Base-by-base conservation (phyloP, 148 eudicot genomes). In the Diospyros kaki region DNA sequence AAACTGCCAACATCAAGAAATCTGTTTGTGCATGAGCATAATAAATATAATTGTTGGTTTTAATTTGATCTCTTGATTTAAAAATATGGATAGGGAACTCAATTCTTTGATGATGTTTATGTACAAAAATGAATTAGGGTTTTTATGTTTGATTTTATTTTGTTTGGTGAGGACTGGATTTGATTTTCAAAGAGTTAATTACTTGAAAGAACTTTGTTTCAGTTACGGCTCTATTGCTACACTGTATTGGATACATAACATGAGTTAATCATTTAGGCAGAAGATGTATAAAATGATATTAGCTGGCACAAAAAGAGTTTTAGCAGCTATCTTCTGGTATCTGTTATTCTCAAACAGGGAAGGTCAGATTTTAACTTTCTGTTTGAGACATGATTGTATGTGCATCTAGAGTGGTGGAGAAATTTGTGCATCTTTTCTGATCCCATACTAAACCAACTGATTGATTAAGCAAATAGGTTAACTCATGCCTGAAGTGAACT, bases 81-180 rank as follows among this genome's bases (percentile, higher is more conserved):
- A 17, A 5, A 5, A 15, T 48, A n/a, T 50, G 55, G 11, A 14
- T 9, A 0, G 18, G n/a, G 54, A 28, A 28, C 28, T 28, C 28
- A 28, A 28, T 28, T 28, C 0, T 28, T 28, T 28, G 28, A 28
- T 48, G 8, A 48, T 48, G 52, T 48, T 48, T 4, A 4, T 48
- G 52, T 48, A 48, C 52, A 48, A 48, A 48, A 48, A 48, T 48
- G 8, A 48, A 48, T 48, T 48, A 28, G 28, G 52, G 4, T 48
- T 4, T 48, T 48, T 48, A 48, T 46, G 70, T 3, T 67, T 17
- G 70, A 50, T 44, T 45, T n/a, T 66, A 12, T 45, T 65, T 66
- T 17, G 12, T 52, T 66, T 66, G 69, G 52, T 15, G 69, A 66
- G 53, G 69, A 12, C 68, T 44, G 53, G 45, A 66, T 45, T 66